phyloP scores from a whole-genome alignment of 2,329 filamentous ascomycete species.

The Trichoderma harzianum region DNA sequence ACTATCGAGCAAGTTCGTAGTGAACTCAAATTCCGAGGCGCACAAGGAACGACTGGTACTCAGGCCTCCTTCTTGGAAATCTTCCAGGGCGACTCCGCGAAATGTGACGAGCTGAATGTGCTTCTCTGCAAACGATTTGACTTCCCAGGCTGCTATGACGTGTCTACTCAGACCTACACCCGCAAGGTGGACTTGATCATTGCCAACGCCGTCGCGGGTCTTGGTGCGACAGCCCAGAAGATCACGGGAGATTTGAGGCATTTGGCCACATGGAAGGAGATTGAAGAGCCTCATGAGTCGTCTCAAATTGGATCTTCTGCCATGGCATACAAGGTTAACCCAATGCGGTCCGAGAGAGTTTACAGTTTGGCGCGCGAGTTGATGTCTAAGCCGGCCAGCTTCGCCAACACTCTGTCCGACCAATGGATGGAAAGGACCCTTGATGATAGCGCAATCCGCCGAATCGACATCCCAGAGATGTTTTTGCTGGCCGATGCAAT shows the following conservation, averaged over 20 bases:
- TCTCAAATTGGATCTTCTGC: slow-evolving; percentile 10
- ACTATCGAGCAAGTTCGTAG: slow-evolving; percentile 67
- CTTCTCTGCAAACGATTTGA: slow-evolving; percentile 53
- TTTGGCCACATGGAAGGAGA: slow-evolving; percentile 72
- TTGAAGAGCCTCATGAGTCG: slow-evolving; percentile 57
- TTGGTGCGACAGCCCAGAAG: slow-evolving; percentile 70
- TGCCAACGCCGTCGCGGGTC: slow-evolving; percentile 70
- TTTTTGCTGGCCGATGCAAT: slow-evolving; percentile 69
- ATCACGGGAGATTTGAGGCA: slow-evolving; percentile 72
- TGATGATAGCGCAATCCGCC: slow-evolving; percentile 62
- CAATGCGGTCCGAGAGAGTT: background rate
- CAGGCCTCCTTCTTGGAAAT: slow-evolving; percentile 66
- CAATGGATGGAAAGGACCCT: slow-evolving; percentile 65
- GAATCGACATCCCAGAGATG: slow-evolving; percentile 44
- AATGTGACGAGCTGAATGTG: slow-evolving; percentile 53
- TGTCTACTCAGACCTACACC: slow-evolving; percentile 68
- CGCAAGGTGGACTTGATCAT: slow-evolving; percentile 78
- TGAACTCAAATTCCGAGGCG: slow-evolving; percentile 72
- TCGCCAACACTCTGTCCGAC: slow-evolving; percentile 5
- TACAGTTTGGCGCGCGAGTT: background rate
- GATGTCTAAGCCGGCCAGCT: slow-evolving; percentile 1
- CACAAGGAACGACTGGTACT: slow-evolving; percentile 63
- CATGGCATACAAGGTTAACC: background rate
- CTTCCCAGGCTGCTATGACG: slow-evolving; percentile 46
- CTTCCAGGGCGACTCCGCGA: slow-evolving; percentile 47